Evolutionary conservation across 2,329 filamentous ascomycete species (phyloP).

Genomic region (Dendrostoma leiphaemia): DNA sequence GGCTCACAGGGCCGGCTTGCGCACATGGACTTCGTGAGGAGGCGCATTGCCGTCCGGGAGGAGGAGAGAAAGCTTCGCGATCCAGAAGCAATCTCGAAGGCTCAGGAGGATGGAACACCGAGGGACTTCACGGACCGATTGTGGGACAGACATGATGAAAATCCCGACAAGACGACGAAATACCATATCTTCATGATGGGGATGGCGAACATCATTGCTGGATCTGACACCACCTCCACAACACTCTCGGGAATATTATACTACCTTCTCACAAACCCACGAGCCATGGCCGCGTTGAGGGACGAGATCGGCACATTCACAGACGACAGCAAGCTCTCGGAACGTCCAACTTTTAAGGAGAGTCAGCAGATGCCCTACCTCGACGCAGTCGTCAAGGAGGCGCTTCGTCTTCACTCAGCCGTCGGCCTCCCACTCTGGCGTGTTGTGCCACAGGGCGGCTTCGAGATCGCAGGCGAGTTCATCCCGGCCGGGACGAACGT

Average conservation of each 20-base stretch:
- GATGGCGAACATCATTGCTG: conserved; percentile 35
- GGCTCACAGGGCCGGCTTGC: conserved; percentile 6
- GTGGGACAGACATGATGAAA: conserved; percentile 36
- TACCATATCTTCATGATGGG: conserved; percentile 30
- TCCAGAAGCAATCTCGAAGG: not conserved
- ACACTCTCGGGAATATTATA: conserved; percentile 44
- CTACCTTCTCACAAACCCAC: conserved; percentile 35
- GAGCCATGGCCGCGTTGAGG: conserved; percentile 22
- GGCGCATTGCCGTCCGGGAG: conserved; percentile 5
- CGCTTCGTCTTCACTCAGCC: conserved; percentile 48
- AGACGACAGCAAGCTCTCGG: conserved; percentile 17
- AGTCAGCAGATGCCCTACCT: conserved; percentile 46
- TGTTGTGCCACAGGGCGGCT: conserved; percentile 43
- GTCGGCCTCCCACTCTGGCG: conserved; percentile 48
- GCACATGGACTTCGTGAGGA: conserved; percentile 8
- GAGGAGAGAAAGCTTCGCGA: conserved; percentile 3
- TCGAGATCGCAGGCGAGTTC: conserved; percentile 31
- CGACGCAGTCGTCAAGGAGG: conserved; percentile 53
- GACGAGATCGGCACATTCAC: conserved; percentile 24
- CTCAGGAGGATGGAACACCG: conserved; percentile 16
- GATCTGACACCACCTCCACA: conserved; percentile 47
- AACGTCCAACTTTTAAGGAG: conserved; percentile 32
- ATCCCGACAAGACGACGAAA: conserved; percentile 39
- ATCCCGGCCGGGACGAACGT: conserved; percentile 13
- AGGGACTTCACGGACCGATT: conserved; percentile 42